phyloP scores from a whole-genome alignment of 176 grass and related monocot genomes.

The Hordeum marinum region DNA sequence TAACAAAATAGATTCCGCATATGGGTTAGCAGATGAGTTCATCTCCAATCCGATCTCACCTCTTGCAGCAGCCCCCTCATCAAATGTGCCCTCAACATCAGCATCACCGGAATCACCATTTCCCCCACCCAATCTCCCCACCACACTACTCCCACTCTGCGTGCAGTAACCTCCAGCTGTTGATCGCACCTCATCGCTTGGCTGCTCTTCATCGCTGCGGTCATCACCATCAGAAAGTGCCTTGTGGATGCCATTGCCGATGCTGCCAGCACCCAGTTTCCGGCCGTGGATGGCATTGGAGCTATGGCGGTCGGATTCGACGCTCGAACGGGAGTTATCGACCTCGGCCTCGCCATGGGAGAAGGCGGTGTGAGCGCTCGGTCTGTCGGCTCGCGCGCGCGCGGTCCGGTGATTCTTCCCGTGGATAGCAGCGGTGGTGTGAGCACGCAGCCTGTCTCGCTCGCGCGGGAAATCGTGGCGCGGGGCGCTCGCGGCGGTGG shows the following conservation, averaged over 20 bases:
- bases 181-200: slow-evolving; percentile 39
- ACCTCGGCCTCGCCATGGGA: slow-evolving; percentile 2
- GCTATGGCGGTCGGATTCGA: slow-evolving; percentile 34
- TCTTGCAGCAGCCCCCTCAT: slow-evolving; percentile 23
- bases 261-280: not conserved
- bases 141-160: slow-evolving; percentile 26
- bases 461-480: slow-evolving; percentile 24
- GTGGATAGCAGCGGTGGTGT: slow-evolving; percentile 4
- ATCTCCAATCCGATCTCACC: not conserved
- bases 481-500: slow-evolving; percentile 51
- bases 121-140: not conserved
- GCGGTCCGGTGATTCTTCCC: not conserved
- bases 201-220: slow-evolving; percentile 37
- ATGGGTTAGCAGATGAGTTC: slow-evolving; percentile 26
- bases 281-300: not conserved
- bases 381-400: not conserved
- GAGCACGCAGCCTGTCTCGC: slow-evolving; percentile 26
- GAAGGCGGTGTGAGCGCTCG: not conserved
- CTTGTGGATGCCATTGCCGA: slow-evolving; percentile 34
- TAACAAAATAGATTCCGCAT: slow-evolving; percentile 29
- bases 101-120: slow-evolving; percentile 30
- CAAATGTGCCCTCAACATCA: not conserved
- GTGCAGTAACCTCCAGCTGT: not conserved
- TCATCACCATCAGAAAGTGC: slow-evolving; percentile 17
- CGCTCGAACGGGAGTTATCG: slow-evolving; percentile 41